These are phyloP conservation scores for Daldinia eschscholtzii DNA, from an alignment of 2,329 filamentous ascomycete species.

Conservation along the genomic window DNA sequence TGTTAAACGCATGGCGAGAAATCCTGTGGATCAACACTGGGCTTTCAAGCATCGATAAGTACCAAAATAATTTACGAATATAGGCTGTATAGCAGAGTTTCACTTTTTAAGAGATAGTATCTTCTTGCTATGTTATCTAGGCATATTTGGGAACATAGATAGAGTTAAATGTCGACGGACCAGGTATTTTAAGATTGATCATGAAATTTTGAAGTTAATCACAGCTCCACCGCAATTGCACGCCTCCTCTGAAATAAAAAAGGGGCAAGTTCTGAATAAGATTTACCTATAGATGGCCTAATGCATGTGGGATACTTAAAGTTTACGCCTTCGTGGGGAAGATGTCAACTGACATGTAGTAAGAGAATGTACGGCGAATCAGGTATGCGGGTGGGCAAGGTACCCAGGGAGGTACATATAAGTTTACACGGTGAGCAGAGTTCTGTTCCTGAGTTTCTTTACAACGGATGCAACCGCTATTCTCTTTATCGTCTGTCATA, in stretches of 20 bases:
- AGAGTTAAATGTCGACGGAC: too few relatives aligned
- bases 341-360: background rate
- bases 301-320: slow-evolving; percentile 13
- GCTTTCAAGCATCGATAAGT: too few relatives aligned
- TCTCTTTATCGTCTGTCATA: background rate
- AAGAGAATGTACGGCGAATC: background rate
- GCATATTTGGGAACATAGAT: background rate
- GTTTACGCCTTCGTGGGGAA: slow-evolving; percentile 21
- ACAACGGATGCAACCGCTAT: background rate
- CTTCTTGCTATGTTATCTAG: background rate
- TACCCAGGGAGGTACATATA: background rate
- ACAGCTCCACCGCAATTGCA: background rate
- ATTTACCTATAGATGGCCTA: slow-evolving; percentile 8
- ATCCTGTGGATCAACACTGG: too few relatives aligned
- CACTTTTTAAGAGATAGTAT: too few relatives aligned
- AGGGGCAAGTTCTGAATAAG: background rate
- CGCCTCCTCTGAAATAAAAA: too few relatives aligned
- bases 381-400: background rate
- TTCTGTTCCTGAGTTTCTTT: background rate
- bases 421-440: too few relatives aligned
- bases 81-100: too few relatives aligned
- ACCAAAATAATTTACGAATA: too few relatives aligned
- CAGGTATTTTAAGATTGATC: background rate
- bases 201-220: background rate
- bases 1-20: too few relatives aligned